Base-by-base conservation (phyloP, 352 stramenopile genomes). In the Hyphochytrium catenoides region DNA sequence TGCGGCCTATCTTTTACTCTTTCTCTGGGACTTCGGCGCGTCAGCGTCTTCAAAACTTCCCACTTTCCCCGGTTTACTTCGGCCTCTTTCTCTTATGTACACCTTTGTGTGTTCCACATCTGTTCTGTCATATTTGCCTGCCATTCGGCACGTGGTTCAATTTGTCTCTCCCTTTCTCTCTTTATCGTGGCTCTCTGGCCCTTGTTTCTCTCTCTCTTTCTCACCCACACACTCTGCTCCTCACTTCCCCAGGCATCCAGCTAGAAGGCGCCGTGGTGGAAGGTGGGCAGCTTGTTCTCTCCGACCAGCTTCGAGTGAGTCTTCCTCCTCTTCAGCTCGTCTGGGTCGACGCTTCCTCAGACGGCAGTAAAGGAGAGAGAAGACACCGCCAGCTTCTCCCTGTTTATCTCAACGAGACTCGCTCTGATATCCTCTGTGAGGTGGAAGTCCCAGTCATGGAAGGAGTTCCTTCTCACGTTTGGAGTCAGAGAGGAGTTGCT, bases 261-360 rank as follows among this genome's bases (percentile, higher is more conserved):
- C 55, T 91, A 7, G 71, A 91, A 48, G 74, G 74, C 25, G 50
- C 48, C 5, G 82, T 74, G 71, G 59, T 68, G 26, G 33, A 50
- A 16, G 51, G 42, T 6, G n/a, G 15, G 22, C 65, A 55, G 7
- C 77, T 91, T 35, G 48, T 48, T 1, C 55, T 69, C 25, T 87
- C 73, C 8, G 69, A 74, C 20, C 56, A 62, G 23, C 69, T 86
- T 17, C 65, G 67, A 37, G 68, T 69, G 44, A 61, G 47, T 26
- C 48, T 85, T 17, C 57, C 63, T 4, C 42, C 53, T 4, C 41
- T 82, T 17, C 64, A 76, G 16, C 41, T 91, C 36, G 57, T 62
- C 8, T 91, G 76, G 75, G 52, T 52, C 11, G 50, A 34, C n/a
- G 44, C 7, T n/a, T n/a, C n/a, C n/a, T n/a, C n/a, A n/a, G n/a